A percentile compares a stretch with the other conserved stretches of the same genome.
These are phyloP conservation scores for Phyllosticta citribraziliensis DNA, from an alignment of 2,329 filamentous ascomycete genomes.

Conservation along the genomic window DNA sequence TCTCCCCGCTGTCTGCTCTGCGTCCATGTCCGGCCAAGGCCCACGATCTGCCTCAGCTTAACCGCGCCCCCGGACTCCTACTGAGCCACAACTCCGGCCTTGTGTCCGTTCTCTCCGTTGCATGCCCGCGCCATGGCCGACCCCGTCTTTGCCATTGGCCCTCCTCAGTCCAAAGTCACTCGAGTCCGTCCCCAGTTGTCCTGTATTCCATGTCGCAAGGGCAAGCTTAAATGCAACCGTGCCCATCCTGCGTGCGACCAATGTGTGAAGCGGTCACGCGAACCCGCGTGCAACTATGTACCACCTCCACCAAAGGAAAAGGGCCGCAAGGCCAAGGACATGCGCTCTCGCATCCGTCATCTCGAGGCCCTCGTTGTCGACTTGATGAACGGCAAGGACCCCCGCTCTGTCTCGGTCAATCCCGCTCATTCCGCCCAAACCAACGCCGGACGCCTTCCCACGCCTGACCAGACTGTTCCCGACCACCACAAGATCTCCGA, in stretches of 20 bases:
- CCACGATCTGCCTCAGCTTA: background rate
- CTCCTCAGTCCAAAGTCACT: slow-evolving; percentile 7
- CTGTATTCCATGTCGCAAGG: slow-evolving; percentile 20
- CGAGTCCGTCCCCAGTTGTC: slow-evolving; percentile 17
- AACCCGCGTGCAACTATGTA: slow-evolving; percentile 18
- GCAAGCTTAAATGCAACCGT: slow-evolving; percentile 28
- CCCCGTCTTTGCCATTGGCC: background rate
- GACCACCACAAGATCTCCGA: slow-evolving; percentile 1
- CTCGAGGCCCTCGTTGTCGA: slow-evolving; percentile 27
- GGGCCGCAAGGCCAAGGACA: slow-evolving; percentile 19
- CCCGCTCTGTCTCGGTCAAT: slow-evolving; percentile 6
- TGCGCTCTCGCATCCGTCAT: slow-evolving; percentile 28
- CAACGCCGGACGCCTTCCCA: slow-evolving; percentile 2
- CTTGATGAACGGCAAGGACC: slow-evolving; percentile 21
- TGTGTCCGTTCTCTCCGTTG: background rate
- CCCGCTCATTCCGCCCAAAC: background rate
- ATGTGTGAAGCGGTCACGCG: slow-evolving; percentile 26
- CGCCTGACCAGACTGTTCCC: slow-evolving; percentile 6
- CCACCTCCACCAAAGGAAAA: slow-evolving; percentile 17
- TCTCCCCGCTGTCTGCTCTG: no score
- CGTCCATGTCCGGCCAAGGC: background rate
- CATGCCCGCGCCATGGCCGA: background rate
- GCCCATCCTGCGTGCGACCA: slow-evolving; percentile 29
- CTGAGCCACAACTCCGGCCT: background rate
- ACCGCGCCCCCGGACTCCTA: background rate